Evolutionary conservation across 192 early-diverging fungal species (phyloP).

Genomic region (Fimicolochytrium jonesii): DNA sequence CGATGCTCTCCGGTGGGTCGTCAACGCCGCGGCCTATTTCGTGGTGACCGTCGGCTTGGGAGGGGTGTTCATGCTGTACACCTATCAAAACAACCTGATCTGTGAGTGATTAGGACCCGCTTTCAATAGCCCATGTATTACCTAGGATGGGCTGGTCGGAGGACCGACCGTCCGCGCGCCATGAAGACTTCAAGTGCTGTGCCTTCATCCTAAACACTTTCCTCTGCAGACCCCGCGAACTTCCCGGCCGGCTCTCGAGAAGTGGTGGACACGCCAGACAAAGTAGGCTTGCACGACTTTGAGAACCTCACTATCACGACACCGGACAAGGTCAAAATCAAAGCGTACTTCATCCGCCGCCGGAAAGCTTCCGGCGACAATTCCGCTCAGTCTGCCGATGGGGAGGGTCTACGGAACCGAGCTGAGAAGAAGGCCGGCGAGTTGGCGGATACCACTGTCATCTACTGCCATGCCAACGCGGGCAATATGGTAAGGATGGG

Average conservation of each 20-base stretch:
- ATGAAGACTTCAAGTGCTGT: not conserved
- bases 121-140: not conserved
- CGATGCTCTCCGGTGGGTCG: constrained; percentile 37
- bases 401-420: not conserved
- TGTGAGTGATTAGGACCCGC: constrained; percentile 13
- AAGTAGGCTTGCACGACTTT: constrained; percentile 43
- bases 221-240: constrained; percentile 5
- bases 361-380: constrained; percentile 45
- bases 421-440: constrained; percentile 11
- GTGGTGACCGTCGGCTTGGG: not conserved
- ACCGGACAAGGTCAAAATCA: constrained; percentile 74
- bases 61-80: constrained; percentile 26
- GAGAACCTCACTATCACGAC: constrained; percentile 71
- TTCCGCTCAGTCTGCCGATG: constrained; percentile 45
- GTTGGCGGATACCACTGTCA: constrained; percentile 54
- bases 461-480: constrained; percentile 96
- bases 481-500: constrained; percentile 76
- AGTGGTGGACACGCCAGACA: constrained; percentile 38
- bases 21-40: not conserved
- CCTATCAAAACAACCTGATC: constrained; percentile 32
- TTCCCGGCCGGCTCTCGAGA: constrained; percentile 46
- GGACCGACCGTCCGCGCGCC: not conserved
- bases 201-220: not conserved
- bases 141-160: no score
- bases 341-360: constrained; percentile 65